Evolutionary conservation across 768 basidiomycete genomes (phyloP).

Genomic region (Tulasnella sp.): DNA sequence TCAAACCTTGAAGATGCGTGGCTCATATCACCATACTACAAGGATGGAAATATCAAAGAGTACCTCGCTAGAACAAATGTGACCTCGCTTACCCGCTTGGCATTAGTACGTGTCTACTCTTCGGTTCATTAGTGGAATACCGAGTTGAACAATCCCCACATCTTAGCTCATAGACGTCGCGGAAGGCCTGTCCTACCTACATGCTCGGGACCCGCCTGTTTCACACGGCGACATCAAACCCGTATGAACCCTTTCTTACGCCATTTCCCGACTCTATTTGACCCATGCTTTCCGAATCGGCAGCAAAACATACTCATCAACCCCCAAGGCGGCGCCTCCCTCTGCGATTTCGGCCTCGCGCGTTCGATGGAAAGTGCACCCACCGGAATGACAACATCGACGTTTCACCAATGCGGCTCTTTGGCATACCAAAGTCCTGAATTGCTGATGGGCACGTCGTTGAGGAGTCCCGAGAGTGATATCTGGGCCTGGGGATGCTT

Average conservation of each 20-base stretch:
- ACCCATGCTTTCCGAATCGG: too few relatives aligned
- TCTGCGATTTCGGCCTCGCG: not conserved
- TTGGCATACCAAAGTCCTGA: too few relatives aligned
- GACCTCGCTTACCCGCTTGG: too few relatives aligned
- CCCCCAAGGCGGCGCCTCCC: not conserved
- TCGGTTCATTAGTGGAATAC: too few relatives aligned
- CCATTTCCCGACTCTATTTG: not conserved
- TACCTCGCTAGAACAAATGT: too few relatives aligned
- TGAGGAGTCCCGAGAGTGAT: too few relatives aligned
- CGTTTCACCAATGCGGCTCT: too few relatives aligned
- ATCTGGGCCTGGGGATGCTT: too few relatives aligned
- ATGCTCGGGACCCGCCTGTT: not conserved
- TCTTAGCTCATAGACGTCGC: not conserved
- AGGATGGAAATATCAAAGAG: not conserved
- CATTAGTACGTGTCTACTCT: too few relatives aligned
- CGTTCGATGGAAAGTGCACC: not conserved
- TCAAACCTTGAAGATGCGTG: not conserved
- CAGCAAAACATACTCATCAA: not conserved
- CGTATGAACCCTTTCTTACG: not conserved
- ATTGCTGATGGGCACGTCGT: too few relatives aligned
- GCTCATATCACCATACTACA: not conserved
- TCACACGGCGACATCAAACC: constrained; percentile 8
- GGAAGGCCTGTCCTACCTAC: not conserved
- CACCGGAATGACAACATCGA: too few relatives aligned
- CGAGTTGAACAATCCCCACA: too few relatives aligned